These are phyloP conservation scores for Globisporangium nunn DNA, from an alignment of 352 stramenopile genomes.

Conservation along the genomic window DNA sequence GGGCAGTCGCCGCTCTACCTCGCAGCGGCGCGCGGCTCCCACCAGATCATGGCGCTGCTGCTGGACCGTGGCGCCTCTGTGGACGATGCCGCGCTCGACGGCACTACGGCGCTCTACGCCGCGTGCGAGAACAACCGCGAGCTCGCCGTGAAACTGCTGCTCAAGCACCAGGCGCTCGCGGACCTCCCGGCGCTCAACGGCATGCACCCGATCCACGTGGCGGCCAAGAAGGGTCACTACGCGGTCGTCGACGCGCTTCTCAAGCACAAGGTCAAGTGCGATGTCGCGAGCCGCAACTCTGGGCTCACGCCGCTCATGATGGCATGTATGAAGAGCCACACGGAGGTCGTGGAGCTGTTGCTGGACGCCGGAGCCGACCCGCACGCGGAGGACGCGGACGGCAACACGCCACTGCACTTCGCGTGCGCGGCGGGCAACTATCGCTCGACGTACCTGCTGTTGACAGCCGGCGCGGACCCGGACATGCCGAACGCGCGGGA, in stretches of 20 bases:
- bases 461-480: constrained; percentile 77
- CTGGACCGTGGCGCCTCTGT: constrained; percentile 56
- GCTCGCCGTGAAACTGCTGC: constrained; percentile 40
- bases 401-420: constrained; percentile 81
- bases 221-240: constrained; percentile 41
- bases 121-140: constrained; percentile 63
- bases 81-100: constrained; percentile 47
- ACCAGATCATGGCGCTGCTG: constrained; percentile 60
- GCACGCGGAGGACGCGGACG: constrained; percentile 65
- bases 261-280: constrained; percentile 31
- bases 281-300: constrained; percentile 31
- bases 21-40: constrained; percentile 42
- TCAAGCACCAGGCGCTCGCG: constrained; percentile 47
- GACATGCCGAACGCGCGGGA: constrained; percentile 80
- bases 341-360: constrained; percentile 60
- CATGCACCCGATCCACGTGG: constrained; percentile 52
- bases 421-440: constrained; percentile 69
- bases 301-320: constrained; percentile 70
- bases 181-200: constrained; percentile 38
- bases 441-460: constrained; percentile 63
- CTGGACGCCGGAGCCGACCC: constrained; percentile 68
- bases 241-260: constrained; percentile 43
- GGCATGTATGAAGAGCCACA: constrained; percentile 43
- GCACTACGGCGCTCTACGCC: constrained; percentile 41
- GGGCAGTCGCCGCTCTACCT: constrained; percentile 59